Percentiles rank a stretch among this genome's conserved stretches.
Evolutionary conservation across 805 yeast species (phyloP).

Genomic region (Cyberlindnera maclurae): DNA sequence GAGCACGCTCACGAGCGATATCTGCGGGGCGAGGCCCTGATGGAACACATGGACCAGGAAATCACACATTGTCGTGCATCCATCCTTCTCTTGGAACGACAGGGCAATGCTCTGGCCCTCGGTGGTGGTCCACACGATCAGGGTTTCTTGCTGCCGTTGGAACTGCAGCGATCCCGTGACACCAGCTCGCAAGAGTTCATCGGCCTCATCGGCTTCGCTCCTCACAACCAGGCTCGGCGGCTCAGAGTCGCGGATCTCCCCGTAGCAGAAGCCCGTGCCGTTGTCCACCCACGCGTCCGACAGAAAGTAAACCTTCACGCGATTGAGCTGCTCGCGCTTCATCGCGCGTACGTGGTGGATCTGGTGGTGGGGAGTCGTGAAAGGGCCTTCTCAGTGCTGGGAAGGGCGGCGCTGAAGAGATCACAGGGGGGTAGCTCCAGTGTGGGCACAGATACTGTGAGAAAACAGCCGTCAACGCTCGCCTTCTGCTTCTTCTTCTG

Average conservation of each 20-base stretch:
- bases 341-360: too few relatives aligned
- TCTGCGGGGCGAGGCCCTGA: slow-evolving; percentile 45
- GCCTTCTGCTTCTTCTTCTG: too few relatives aligned
- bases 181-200: slow-evolving; percentile 53
- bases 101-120: slow-evolving; percentile 73
- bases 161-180: slow-evolving; percentile 76
- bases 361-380: too few relatives aligned
- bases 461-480: too few relatives aligned
- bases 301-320: slow-evolving; percentile 87
- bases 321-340: slow-evolving; percentile 39
- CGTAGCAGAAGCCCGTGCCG: slow-evolving; percentile 88
- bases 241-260: slow-evolving; percentile 38
- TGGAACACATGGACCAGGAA: slow-evolving; percentile 67
- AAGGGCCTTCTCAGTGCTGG: too few relatives aligned
- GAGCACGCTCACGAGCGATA: slow-evolving; percentile 66
- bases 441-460: too few relatives aligned
- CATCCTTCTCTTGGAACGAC: slow-evolving; percentile 86
- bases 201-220: slow-evolving; percentile 56
- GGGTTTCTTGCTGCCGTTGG: slow-evolving; percentile 90
- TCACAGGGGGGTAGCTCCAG: too few relatives aligned
- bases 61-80: slow-evolving; percentile 79
- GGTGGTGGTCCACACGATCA: slow-evolving; percentile 87
- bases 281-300: slow-evolving; percentile 84
- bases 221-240: slow-evolving; percentile 63
- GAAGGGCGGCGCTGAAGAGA: too few relatives aligned